phyloP scores from a whole-genome alignment of 495 filamentous ascomycete species.

The Neurospora sp. region DNA sequence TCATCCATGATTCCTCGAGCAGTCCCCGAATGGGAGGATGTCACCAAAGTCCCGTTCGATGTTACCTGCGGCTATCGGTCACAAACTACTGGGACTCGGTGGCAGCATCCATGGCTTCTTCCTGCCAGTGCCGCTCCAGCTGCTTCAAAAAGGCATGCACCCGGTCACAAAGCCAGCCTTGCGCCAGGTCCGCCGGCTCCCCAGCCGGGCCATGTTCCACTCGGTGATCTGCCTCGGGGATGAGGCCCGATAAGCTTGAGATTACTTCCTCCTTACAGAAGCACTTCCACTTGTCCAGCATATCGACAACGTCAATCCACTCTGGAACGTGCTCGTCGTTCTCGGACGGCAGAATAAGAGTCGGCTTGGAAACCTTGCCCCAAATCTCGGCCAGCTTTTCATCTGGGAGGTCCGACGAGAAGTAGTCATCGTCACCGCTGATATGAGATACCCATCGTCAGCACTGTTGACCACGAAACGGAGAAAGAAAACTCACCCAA shows the following conservation, averaged over 20 bases:
- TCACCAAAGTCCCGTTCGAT: not conserved
- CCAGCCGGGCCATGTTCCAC: conserved; percentile 20
- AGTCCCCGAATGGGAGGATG: not conserved
- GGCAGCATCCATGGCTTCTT: not conserved
- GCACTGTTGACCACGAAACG: not conserved
- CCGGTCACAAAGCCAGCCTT: conserved; percentile 27
- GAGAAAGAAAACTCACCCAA: conserved; percentile 28
- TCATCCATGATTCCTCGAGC: not conserved
- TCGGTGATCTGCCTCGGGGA: conserved; percentile 34
- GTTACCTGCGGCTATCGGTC: not conserved
- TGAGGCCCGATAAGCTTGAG: conserved; percentile 29
- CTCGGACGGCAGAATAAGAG: conserved; percentile 60
- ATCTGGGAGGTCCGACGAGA: conserved; percentile 66
- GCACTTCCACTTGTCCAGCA: conserved; percentile 53
- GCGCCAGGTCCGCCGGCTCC: conserved; percentile 9
- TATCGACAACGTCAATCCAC: conserved; percentile 48
- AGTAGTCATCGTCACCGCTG: conserved; percentile 77
- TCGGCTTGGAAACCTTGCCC: conserved; percentile 43
- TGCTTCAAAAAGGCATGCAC: conserved; percentile 28
- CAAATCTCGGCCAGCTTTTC: conserved; percentile 51
- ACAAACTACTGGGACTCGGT: not conserved
- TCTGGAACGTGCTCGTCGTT: conserved; percentile 61
- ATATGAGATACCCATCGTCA: not conserved
- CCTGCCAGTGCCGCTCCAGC: not conserved
- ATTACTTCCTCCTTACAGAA: conserved; percentile 26